Evolutionary conservation across 2,329 filamentous ascomycete species (phyloP), one percentile per base, ranked within the genome.

Genomic region (Aaosphaeria pasadenensis): DNA sequence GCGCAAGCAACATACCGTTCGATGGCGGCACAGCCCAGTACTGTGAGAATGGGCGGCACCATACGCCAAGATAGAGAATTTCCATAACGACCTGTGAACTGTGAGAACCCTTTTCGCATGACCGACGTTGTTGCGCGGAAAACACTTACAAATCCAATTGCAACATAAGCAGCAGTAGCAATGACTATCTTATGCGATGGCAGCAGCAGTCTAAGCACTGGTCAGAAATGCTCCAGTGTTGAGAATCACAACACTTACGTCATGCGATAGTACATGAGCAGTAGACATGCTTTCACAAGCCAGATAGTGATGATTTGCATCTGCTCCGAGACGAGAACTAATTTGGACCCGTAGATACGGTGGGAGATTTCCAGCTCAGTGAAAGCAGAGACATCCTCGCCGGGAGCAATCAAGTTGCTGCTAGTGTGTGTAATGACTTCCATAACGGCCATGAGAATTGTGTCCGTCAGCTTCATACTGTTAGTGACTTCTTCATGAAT

Each of bases 281-380:
- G 63, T 60, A 82, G 72, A 56, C 78, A 80, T 28, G 73, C 66
- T 53, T 82, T 83, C 53, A 79, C 69, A 11, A 73, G 61, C 78
- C 79, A 83, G 4, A 77, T 71, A 1, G 73, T 75, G 1, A 73
- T 64, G 38, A 79, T 67, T 53, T 78, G 79, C 56, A 76, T 78
- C 48, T 81, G 72, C 53, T 82, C 80, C 11, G 77, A 73, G 0
- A 77, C 75, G 45, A 82, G 66, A 1, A 79, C 76, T 57, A 80
- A 73, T 54, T 80, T 80, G 56, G 77, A 80, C n/a, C 80, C 80
- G 43, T 71, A 74, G 4, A 78, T 64, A 11, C 77, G 74, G 30
- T 59, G 53, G 1, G 63, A 44, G n/a, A 73, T 69, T 6, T 75
- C 72, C 3, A 71, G 53, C 0, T 70, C 62, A 11, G 58, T 60